Evolutionary conservation across 441 rosid genomes (phyloP), one percentile per base, ranked within the genome.

Genomic region (Gossypium armourianum): DNA sequence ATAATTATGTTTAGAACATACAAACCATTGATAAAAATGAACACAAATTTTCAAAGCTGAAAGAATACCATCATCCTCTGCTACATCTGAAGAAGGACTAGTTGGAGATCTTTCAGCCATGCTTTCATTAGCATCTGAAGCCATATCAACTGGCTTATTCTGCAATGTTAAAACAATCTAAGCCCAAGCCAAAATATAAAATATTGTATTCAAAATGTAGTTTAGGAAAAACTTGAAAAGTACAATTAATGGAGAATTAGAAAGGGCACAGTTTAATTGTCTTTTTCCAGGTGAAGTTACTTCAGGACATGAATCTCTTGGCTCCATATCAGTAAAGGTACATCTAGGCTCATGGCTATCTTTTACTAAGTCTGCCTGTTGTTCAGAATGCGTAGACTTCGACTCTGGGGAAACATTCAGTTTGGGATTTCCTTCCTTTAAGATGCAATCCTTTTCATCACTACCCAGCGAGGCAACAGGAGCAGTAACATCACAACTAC

Each of bases 161-260:
- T 94, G 84, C 80, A 84, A 76, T 56, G 68, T 67, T 26, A 26
- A 65, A 70, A 57, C 36, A 36, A 45, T 53, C 23, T 73, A 70
- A 76, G 72, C 15, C 66, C 52, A 62, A 69, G 55, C 69, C 59
- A 53, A 62, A 62, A 59, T 29, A 9, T 45, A 66, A 29, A 43
- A 28, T 28, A 45, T 74, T 59, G 2, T 36, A 65, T 61, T 57
- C 56, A 75, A 50, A 73, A 54, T 17, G 40, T 13, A 78, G 23
- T 49, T 60, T 53, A 66, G 52, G 24, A 67, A 73, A 67, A 72
- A 71, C 8, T 62, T 36, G 66, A 56, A 70, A 76, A 21, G 75
- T 88, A 94, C 97, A 78, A 71, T 84, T 74, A 83, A 82, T 26
- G 80, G 80, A 78, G 88, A 81, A 72, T 78, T 83, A 59, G 81